Conservation (phyloP, 2,329 filamentous ascomycete genomes). For the Claviceps humidiphila region DNA sequence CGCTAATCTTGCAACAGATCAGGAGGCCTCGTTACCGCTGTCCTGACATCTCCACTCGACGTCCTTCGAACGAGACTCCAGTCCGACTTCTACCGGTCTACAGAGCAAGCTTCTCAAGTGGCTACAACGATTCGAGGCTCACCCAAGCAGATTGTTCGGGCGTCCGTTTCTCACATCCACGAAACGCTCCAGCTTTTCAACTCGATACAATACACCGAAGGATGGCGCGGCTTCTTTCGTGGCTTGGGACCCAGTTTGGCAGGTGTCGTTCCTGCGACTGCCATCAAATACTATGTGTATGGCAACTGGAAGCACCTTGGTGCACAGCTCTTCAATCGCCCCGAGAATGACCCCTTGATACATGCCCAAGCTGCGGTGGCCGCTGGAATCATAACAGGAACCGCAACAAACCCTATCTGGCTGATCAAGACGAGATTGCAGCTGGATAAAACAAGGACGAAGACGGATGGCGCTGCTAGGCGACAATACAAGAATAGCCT, state of each 20-base stretch:
- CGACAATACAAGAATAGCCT: conserved; percentile 54
- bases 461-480: conserved; percentile 24
- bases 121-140: too few relatives aligned
- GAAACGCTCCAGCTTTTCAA: conserved; percentile 72
- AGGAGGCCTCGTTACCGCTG: conserved; percentile 74
- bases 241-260: conserved; percentile 56
- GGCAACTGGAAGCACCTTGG: conserved; percentile 58
- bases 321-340: conserved; percentile 43
- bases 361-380: conserved; percentile 49
- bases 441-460: conserved; percentile 45
- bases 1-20: conserved; percentile 31
- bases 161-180: conserved; percentile 42
- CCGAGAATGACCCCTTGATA: conserved; percentile 42
- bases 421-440: conserved; percentile 60
- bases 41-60: conserved; percentile 71
- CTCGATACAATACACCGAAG: conserved; percentile 58
- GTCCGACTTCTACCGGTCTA: conserved; percentile 68
- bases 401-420: conserved; percentile 63
- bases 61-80: conserved; percentile 78
- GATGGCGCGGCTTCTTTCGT: conserved; percentile 57
- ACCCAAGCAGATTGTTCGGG: too few relatives aligned
- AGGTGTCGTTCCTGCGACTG: conserved; percentile 55
- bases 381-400: conserved; percentile 56
- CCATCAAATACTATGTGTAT: conserved; percentile 60
- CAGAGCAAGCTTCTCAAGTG: too few relatives aligned